Evolutionary conservation across 441 rosid genomes (phyloP), one percentile per base, ranked within the genome.

Genomic region (Brassica balearica): DNA sequence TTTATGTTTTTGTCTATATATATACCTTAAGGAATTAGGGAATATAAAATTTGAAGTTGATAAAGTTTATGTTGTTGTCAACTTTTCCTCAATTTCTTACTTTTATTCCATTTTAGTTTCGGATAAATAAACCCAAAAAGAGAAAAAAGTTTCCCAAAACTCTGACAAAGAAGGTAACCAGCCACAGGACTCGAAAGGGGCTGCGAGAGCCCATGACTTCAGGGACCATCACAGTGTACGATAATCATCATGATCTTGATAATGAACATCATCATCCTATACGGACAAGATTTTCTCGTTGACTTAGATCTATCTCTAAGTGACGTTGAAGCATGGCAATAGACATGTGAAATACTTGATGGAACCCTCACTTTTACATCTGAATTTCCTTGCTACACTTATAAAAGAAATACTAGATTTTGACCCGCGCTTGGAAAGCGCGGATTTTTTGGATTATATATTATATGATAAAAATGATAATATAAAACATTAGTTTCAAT

Each of bases 301-400:
- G 78, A 75, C 78, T 59, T 59, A 36, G 29, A 58, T 22, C 51
- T 65, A 29, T 29, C 34, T 14, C 34, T 68, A 59, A 58, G 73
- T 75, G 78, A 75, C 78, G 78, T 75, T 75, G 67, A 75, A 68
- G 72, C 20, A 66, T 75, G 73, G 78, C 72, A 75, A 74, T 36
- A 65, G 58, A 36, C 78, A 74, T 74, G 78, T 74, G 78, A 66
- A 64, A 41, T 62, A 60, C 34, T 73, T 72, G 74, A 32, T 67
- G 74, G 48, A 72, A 61, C 78, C 55, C 55, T 74, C 82, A 63
- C 78, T 78, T 73, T 73, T 68, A 71, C 77, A 73, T 51, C 64
- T 65, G 70, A 73, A 10, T 51, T 63, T 73, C n/a, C 63, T 48
- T 79, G 61, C 82, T 73, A 17, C 75, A 53, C 74, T 79, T 29